Evolutionary conservation across 2,329 filamentous ascomycete genomes (phyloP).

Genomic region (Ophiostoma ips): DNA sequence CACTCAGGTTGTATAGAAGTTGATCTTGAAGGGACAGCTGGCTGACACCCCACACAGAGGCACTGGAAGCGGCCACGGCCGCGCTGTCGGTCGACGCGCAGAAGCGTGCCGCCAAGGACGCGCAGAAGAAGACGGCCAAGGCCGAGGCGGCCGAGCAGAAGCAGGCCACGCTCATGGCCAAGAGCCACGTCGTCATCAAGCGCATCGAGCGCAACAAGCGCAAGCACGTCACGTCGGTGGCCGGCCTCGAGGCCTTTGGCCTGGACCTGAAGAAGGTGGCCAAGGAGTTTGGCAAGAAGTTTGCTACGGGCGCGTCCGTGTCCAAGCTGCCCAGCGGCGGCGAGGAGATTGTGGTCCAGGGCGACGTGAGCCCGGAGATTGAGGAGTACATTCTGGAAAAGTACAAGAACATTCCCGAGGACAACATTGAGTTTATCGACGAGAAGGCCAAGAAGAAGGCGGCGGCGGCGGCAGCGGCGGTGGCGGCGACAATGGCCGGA

Average conservation of each 20-base stretch:
- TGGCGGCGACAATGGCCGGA: not conserved
- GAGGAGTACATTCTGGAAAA: conserved; percentile 81
- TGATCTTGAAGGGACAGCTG: no score
- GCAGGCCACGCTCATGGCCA: conserved; percentile 67
- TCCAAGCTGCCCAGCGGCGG: conserved; percentile 76
- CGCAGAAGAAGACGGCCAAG: conserved; percentile 91
- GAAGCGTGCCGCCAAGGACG: conserved; percentile 90
- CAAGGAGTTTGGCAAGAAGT: conserved; percentile 97
- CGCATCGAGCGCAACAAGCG: conserved; percentile 96
- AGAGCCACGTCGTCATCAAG: conserved; percentile 79
- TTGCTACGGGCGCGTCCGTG: conserved; percentile 84
- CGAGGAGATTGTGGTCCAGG: conserved; percentile 96
- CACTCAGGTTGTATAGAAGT: no score
- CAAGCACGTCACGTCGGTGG: conserved; percentile 90
- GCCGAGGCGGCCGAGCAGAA: conserved; percentile 77
- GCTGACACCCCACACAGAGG: conserved; percentile 40
- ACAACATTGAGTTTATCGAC: conserved; percentile 88
- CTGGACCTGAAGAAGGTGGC: conserved; percentile 90
- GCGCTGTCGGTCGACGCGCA: conserved; percentile 81
- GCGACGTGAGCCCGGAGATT: conserved; percentile 90
- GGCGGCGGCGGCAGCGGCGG: conserved; percentile 12
- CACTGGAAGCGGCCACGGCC: conserved; percentile 69
- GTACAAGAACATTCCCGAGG: conserved; percentile 81
- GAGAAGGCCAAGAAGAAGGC: conserved; percentile 85
- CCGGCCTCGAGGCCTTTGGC: conserved; percentile 78